Conservation (phyloP, 352 stramenopile species). For the Phytopythium boreale region DNA sequence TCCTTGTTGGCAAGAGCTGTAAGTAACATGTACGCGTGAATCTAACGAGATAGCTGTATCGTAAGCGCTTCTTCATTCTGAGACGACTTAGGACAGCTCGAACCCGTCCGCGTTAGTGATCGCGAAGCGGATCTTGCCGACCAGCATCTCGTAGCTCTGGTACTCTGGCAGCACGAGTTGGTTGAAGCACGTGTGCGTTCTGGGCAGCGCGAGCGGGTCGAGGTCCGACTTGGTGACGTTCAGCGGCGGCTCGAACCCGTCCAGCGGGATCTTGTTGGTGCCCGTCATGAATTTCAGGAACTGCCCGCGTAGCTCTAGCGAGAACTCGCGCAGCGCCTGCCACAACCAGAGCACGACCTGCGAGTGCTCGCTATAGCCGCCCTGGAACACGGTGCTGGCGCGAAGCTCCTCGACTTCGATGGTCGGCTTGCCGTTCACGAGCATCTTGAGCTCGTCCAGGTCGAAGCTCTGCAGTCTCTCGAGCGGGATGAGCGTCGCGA, state of each 20-base stretch:
- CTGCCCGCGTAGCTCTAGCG: constrained; percentile 44
- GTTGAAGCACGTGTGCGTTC: constrained; percentile 88
- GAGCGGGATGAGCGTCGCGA: constrained; percentile 48
- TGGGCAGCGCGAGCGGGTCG: constrained; percentile 56
- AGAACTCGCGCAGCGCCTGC: constrained; percentile 73
- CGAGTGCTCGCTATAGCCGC: constrained; percentile 72
- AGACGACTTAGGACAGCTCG: constrained; percentile 44
- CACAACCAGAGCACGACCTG: constrained; percentile 84
- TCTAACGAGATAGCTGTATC: not conserved
- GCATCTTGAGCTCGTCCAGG: constrained; percentile 34
- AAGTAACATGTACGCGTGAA: not conserved
- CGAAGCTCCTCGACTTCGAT: constrained; percentile 87
- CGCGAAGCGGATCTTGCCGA: constrained; percentile 75
- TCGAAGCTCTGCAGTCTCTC: constrained; percentile 47
- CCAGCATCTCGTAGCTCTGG: constrained; percentile 50
- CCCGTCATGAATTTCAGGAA: constrained; percentile 88
- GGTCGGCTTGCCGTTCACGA: constrained; percentile 49
- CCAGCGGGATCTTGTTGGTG: constrained; percentile 77
- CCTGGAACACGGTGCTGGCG: constrained; percentile 76
- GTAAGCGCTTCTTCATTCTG: not conserved
- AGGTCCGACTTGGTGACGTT: constrained; percentile 84
- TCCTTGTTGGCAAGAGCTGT: not conserved
- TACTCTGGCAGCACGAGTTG: constrained; percentile 87
- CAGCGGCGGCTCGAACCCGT: constrained; percentile 84
- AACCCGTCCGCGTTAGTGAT: constrained; percentile 82